Percentiles rank a stretch among this genome's conserved stretches.
phyloP scores from a whole-genome alignment of 1,139 yeast species.

The Candida gigantensis region DNA sequence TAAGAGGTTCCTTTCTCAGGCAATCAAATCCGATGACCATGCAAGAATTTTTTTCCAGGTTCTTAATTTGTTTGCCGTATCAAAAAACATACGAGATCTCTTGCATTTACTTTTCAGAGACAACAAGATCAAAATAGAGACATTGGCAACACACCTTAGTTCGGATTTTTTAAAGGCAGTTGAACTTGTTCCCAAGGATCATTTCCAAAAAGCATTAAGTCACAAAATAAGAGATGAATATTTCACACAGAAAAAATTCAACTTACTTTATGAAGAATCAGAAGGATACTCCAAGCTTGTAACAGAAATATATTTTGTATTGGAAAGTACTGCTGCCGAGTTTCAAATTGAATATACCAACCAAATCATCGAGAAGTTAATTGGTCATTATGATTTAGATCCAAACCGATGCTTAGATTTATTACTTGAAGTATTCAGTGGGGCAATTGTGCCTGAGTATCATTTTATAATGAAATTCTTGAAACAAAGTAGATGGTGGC shows the following conservation, averaged over 20 bases:
- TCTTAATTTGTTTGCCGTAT: slow-evolving; percentile 44
- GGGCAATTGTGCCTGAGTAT: slow-evolving; percentile 46
- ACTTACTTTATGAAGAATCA: slow-evolving; percentile 72
- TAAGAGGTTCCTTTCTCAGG: slow-evolving; percentile 28
- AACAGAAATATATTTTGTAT: slow-evolving; percentile 50
- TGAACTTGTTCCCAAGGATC: slow-evolving; percentile 40
- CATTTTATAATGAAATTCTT: slow-evolving; percentile 52
- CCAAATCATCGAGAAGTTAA: slow-evolving; percentile 55
- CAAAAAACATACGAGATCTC: slow-evolving; percentile 29
- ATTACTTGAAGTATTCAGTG: slow-evolving; percentile 52
- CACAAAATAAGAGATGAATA: slow-evolving; percentile 51
- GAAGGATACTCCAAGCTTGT: slow-evolving; percentile 79
- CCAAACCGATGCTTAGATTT: slow-evolving; percentile 71
- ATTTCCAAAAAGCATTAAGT: slow-evolving; percentile 41
- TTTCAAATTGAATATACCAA: slow-evolving; percentile 49
- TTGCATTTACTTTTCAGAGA: slow-evolving; percentile 21
- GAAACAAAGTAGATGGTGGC: slow-evolving; percentile 68
- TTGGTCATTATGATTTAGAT: slow-evolving; percentile 80
- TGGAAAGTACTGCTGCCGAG: slow-evolving; percentile 40
- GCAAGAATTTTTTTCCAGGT: slow-evolving; percentile 48
- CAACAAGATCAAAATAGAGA: slow-evolving; percentile 37
- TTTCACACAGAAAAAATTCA: slow-evolving; percentile 72
- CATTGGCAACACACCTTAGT: slow-evolving; percentile 37
- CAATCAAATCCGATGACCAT: slow-evolving; percentile 33
- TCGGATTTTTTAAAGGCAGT: slow-evolving; percentile 38